A percentile compares a stretch with the other conserved stretches of the same genome.
These are phyloP conservation scores for Nicotiana attenuata DNA, from an alignment of 257 asterid species.

Conservation along the genomic window DNA sequence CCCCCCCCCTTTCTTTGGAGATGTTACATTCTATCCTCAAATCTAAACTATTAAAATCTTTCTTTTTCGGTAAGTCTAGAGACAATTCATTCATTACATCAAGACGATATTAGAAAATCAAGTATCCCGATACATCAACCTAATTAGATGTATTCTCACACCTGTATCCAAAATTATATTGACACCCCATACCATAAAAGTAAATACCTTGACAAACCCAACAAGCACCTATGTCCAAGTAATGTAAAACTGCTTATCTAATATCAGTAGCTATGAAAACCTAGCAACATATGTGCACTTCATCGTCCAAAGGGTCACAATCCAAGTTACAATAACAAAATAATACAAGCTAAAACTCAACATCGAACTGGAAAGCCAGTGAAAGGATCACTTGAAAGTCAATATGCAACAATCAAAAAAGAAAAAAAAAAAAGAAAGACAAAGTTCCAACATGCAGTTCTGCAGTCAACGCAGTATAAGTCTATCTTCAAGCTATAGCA, in stretches of 20 bases:
- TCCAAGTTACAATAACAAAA: not conserved
- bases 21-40: not conserved
- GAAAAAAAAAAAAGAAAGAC: not conserved
- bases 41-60: not conserved
- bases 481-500: not conserved
- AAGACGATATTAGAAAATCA: not conserved
- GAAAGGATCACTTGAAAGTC: not conserved
- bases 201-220: not conserved
- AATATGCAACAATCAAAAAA: not conserved
- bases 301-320: not conserved
- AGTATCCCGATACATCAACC: not conserved
- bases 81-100: not conserved
- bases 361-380: not conserved
- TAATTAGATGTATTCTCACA: not conserved
- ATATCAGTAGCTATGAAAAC: not conserved
- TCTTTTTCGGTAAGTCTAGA: not conserved
- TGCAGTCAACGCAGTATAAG: not conserved
- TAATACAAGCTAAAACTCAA: not conserved
- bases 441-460: not conserved
- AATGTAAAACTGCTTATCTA: not conserved
- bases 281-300: not conserved
- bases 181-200: not conserved
- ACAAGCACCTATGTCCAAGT: not conserved
- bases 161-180: not conserved
- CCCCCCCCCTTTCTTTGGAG: not conserved